phyloP scores from a whole-genome alignment of 306 rosid species.

The Alnus glutinosa region DNA sequence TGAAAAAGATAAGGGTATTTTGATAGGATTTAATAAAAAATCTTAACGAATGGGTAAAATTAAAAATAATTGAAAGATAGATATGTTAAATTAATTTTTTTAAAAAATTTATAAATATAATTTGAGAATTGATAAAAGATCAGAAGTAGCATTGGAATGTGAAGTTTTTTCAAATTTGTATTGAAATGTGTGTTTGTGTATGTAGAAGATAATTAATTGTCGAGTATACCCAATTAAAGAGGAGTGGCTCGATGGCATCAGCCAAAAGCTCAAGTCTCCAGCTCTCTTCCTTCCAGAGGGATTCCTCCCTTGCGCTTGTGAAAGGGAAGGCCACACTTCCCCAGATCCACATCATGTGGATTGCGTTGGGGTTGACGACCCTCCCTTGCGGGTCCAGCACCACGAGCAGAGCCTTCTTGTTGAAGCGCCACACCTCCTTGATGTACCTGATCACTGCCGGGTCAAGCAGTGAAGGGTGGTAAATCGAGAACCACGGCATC shows the following conservation, averaged over 20 bases:
- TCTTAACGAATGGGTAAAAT: too few species aligned
- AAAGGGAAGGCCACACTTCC: constrained; percentile 70
- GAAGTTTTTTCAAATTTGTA: too few species aligned
- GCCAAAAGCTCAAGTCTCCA: constrained; percentile 59
- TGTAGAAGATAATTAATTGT: neutral
- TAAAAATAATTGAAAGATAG: too few species aligned
- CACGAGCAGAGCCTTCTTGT: constrained; percentile 49
- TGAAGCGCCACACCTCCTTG: constrained; percentile 53
- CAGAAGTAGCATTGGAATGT: too few species aligned
- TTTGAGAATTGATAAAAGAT: too few species aligned
- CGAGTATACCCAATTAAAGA: constrained; percentile 43
- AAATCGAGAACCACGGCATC: constrained; percentile 56
- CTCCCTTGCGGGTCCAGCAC: constrained; percentile 61
- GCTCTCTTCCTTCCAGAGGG: constrained; percentile 52
- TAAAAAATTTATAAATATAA: too few species aligned
- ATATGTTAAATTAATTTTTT: too few species aligned
- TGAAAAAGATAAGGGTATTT: too few species aligned
- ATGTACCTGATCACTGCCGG: constrained; percentile 47
- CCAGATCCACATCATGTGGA: constrained; percentile 78
- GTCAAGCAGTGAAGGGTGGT: constrained; percentile 42
- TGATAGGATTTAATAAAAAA: too few species aligned
- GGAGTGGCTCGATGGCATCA: constrained; percentile 39
- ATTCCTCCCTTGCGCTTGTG: constrained; percentile 43
- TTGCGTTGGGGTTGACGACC: constrained; percentile 54
- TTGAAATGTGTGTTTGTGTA: neutral